Conservation (phyloP, 306 rosid genomes). For the Urtica urens region DNA sequence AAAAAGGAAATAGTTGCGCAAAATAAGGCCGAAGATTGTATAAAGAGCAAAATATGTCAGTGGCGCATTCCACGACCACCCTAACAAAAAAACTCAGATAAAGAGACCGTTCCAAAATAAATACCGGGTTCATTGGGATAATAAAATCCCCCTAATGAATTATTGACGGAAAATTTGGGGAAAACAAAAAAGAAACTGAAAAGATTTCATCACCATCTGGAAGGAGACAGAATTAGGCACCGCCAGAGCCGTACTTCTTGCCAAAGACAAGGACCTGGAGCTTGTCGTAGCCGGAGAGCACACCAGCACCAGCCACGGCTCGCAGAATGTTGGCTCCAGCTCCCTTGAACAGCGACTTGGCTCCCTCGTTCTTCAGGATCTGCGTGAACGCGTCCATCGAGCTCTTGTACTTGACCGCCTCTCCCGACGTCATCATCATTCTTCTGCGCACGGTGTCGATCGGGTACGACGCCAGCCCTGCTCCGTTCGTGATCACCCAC, state of each 20-base stretch:
- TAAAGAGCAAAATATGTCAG: conserved; percentile 22
- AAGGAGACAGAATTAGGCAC: conserved; percentile 26
- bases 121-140: conserved; percentile 27
- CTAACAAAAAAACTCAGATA: conserved; percentile 23
- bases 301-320: conserved; percentile 94
- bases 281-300: conserved; percentile 87
- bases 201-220: conserved; percentile 80
- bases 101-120: conserved; percentile 26
- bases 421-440: conserved; percentile 99
- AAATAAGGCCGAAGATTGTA: conserved; percentile 14
- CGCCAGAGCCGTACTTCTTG: conserved; percentile 84
- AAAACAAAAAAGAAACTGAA: conserved; percentile 34
- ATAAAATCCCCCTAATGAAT: conserved; percentile 50
- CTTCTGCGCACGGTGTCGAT: conserved; percentile 91
- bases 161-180: conserved; percentile 66
- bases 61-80: conserved; percentile 27
- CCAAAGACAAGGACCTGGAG: conserved; percentile 64
- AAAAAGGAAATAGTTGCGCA: too few species aligned
- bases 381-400: conserved; percentile 62
- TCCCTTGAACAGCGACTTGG: conserved; percentile 88
- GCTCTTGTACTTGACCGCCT: conserved; percentile 85
- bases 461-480: conserved; percentile 87
- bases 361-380: conserved; percentile 77
- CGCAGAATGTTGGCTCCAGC: conserved; percentile 91
- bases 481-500: conserved; percentile 88